A percentile compares a stretch with the other conserved stretches of the same genome.
These are phyloP conservation scores for Boletales sp. DNA, from an alignment of 768 basidiomycete species.

Conservation along the genomic window DNA sequence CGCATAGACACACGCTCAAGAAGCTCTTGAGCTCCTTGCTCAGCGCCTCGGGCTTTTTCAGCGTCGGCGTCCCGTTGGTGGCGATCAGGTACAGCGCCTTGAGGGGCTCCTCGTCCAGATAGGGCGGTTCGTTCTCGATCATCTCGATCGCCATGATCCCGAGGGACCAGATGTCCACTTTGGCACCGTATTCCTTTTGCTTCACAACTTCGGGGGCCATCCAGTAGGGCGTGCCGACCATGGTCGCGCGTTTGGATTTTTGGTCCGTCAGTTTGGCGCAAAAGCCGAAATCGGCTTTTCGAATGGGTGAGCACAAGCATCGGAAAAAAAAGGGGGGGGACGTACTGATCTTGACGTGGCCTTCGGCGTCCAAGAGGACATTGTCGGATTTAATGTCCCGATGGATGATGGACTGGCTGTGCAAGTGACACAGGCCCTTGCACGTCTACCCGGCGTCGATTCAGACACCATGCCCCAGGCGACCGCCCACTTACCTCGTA, in stretches of 20 bases:
- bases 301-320: background rate
- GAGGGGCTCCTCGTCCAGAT: constrained; percentile 91
- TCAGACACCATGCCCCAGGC: background rate
- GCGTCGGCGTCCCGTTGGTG: constrained; percentile 95
- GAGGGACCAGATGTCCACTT: constrained; percentile 95
- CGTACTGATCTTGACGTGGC: constrained; percentile 96
- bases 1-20: constrained; percentile 95
- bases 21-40: constrained; percentile 94
- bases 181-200: constrained; percentile 94
- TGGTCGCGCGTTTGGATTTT: constrained; percentile 96
- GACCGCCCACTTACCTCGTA: constrained; percentile 62
- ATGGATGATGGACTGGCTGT: constrained; percentile 93
- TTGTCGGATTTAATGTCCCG: constrained; percentile 98
- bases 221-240: constrained; percentile 98
- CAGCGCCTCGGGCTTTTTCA: constrained; percentile 92
- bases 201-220: constrained; percentile 99
- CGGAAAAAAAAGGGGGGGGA: constrained; percentile 10
- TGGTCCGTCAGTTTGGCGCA: constrained; percentile 95
- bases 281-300: constrained; percentile 90
- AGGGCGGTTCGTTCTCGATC: constrained; percentile 97
- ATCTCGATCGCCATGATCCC: constrained; percentile 99
- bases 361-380: constrained; percentile 86
- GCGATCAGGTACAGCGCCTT: constrained; percentile 95
- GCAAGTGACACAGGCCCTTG: constrained; percentile 89
- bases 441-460: constrained; percentile 62